Conservation (phyloP, 371 early-diverging fungal species). For the Mortierella sp. region DNA sequence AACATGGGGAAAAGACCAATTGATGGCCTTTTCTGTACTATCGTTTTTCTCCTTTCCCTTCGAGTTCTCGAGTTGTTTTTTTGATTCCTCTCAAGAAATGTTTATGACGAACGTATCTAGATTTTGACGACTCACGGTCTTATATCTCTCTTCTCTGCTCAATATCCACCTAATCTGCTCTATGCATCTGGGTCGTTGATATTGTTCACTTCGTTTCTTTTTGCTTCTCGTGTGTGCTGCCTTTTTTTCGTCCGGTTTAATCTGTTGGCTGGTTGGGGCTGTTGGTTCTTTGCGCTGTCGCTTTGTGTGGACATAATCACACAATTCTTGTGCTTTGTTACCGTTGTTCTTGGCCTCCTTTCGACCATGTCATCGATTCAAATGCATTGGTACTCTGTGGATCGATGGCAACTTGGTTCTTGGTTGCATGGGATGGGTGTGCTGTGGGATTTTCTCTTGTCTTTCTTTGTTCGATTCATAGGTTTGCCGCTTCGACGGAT, state of each 20-base stretch:
- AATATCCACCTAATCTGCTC: slow-evolving; percentile 7
- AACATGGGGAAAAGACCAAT: neutral
- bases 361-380: slow-evolving; percentile 27
- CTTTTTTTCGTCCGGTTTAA: slow-evolving; percentile 9
- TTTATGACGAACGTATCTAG: slow-evolving; percentile 43
- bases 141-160: slow-evolving; percentile 12
- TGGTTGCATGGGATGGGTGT: slow-evolving; percentile 26
- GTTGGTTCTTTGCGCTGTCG: slow-evolving; percentile 53
- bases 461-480: slow-evolving; percentile 4
- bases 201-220: slow-evolving; percentile 5
- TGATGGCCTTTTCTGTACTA: neutral
- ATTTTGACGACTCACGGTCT: slow-evolving; percentile 57
- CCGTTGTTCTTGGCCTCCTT: slow-evolving; percentile 41
- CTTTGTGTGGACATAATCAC: slow-evolving; percentile 23
- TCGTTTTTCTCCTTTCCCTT: slow-evolving; percentile 8
- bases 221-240: slow-evolving; percentile 14
- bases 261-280: slow-evolving; percentile 39
- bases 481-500: slow-evolving; percentile 56
- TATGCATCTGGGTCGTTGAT: slow-evolving; percentile 17
- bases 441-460: slow-evolving; percentile 2
- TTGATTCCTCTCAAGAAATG: slow-evolving; percentile 54
- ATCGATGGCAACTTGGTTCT: slow-evolving; percentile 18
- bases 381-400: slow-evolving; percentile 30
- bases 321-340: slow-evolving; percentile 47
- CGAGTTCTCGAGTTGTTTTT: slow-evolving; percentile 53